Conservation (phyloP, 2,329 filamentous ascomycete species). For the Cryphonectria radicalis region DNA sequence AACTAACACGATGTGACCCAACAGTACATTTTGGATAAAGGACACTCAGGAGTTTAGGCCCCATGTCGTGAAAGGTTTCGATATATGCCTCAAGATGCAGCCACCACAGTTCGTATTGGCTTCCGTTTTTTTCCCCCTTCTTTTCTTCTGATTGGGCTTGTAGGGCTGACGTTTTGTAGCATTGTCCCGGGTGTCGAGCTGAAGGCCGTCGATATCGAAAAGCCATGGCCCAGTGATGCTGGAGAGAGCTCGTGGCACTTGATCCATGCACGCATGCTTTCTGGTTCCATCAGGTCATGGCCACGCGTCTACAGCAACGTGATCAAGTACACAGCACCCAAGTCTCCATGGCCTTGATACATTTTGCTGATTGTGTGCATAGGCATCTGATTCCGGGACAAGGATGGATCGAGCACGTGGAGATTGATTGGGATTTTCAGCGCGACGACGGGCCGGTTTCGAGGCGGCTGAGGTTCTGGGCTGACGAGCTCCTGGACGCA, state of each 20-base stretch:
- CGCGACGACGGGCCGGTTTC: slow-evolving; percentile 70
- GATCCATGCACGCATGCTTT: slow-evolving; percentile 79
- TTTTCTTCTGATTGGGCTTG: neutral
- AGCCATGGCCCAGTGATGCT: slow-evolving; percentile 61
- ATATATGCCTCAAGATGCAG: slow-evolving; percentile 27
- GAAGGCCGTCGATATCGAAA: slow-evolving; percentile 76
- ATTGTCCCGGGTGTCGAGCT: slow-evolving; percentile 74
- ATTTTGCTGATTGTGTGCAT: slow-evolving; percentile 32
- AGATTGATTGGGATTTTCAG: slow-evolving; percentile 81
- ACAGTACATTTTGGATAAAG: slow-evolving; percentile 3
- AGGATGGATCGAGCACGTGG: slow-evolving; percentile 83
- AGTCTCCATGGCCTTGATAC: neutral
- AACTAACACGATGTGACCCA: slow-evolving; percentile 26
- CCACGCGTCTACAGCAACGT: slow-evolving; percentile 72
- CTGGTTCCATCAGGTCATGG: slow-evolving; percentile 80
- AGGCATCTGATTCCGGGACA: slow-evolving; percentile 77
- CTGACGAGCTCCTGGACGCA: slow-evolving; percentile 67
- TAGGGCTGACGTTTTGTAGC: slow-evolving; percentile 46
- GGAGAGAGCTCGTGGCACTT: slow-evolving; percentile 71
- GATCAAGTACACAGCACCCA: slow-evolving; percentile 56
- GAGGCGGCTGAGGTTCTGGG: slow-evolving; percentile 65
- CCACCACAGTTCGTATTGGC: slow-evolving; percentile 11
- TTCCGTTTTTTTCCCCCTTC: neutral
- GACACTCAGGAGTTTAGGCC: neutral
- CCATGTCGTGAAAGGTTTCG: slow-evolving; percentile 11